Conservation (phyloP, 352 stramenopile genomes). For the Phytophthora lateralis region DNA sequence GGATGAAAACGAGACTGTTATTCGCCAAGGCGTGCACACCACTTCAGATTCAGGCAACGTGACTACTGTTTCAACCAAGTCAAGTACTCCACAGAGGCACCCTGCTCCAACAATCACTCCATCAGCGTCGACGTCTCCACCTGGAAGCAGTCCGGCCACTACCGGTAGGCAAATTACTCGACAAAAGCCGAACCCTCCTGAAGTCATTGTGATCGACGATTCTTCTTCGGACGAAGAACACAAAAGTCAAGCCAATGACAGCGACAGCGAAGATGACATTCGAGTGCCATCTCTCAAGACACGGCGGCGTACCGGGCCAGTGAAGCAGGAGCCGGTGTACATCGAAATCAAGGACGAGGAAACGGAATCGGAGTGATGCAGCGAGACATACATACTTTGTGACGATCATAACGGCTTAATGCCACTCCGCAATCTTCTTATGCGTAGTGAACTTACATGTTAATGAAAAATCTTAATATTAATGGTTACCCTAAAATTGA, state of each 20-base stretch:
- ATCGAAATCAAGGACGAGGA: constrained; percentile 33
- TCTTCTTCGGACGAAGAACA: constrained; percentile 26
- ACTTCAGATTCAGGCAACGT: constrained; percentile 24
- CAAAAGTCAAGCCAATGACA: constrained; percentile 2
- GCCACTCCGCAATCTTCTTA: no score
- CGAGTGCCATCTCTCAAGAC: constrained; percentile 3
- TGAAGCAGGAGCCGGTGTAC: constrained; percentile 17
- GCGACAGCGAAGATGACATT: constrained; percentile 17
- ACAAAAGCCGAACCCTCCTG: constrained; percentile 5
- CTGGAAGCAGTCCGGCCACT: not conserved
- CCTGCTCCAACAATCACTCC: not conserved
- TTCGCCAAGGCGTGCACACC: constrained; percentile 38
- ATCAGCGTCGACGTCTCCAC: not conserved
- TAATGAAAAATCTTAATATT: constrained; percentile 10
- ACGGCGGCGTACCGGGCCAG: not conserved
- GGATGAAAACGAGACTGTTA: constrained; percentile 28
- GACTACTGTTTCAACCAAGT: constrained; percentile 17
- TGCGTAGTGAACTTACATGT: no score
- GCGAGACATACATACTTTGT: not conserved
- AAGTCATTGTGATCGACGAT: constrained; percentile 37
- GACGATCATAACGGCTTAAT: no score
- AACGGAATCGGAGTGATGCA: constrained; percentile 26
- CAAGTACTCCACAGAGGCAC: not conserved
- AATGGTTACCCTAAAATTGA: constrained; percentile 13
- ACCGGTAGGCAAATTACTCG: not conserved